Base-by-base conservation (phyloP, 257 asterid species). In the Haberlea rhodopensis region DNA sequence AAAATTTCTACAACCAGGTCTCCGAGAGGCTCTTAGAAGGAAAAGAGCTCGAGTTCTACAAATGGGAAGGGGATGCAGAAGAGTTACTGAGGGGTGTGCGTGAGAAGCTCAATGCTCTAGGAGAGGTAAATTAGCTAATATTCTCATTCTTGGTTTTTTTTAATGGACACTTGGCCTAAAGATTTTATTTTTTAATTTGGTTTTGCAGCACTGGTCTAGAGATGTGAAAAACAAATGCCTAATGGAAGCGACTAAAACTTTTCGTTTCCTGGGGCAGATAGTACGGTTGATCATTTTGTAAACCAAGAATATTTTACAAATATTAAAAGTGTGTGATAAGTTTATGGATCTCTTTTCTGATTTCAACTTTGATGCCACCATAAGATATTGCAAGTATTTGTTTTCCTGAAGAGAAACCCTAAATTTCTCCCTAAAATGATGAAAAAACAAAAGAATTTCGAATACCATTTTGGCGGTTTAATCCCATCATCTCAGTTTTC, bases 131-230 rank as follows among this genome's bases (percentile, higher is more conserved):
- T 19, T 55, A 66, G 26, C 54, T 26, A 21, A 59, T 37, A 57
- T n/a, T 37, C 22, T 43, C 43, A 22, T 46, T 75, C 31, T 34
- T 34, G 43, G 15, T 6, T 25, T 16, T 0, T 18, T 55, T 46
- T 25, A 20, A 28, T 23, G 16, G 62, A 75, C 32, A 52, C 65
- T 18, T 61, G 27, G 58, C 57, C 48, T 63, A 60, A 46, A 25
- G 71, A 55, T 63, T 19, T 2, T 52, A 8, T 69, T 49, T 4
- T 18, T 8, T 57, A 13, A 25, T 34, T 57, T 23, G 37, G 19
- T 62, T 20, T 68, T 79, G 69, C 85, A 92, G 97, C 96, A 89
- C 69, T 92, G 98, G 98, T 56, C 94, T 20, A 82, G 98, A 79
- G 85, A 85, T 48, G 91, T 77, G 79, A 92, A 82, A 63, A 92